Conservation (phyloP, 164 flowering plant species). For the Chloranthus sessilifolius region DNA sequence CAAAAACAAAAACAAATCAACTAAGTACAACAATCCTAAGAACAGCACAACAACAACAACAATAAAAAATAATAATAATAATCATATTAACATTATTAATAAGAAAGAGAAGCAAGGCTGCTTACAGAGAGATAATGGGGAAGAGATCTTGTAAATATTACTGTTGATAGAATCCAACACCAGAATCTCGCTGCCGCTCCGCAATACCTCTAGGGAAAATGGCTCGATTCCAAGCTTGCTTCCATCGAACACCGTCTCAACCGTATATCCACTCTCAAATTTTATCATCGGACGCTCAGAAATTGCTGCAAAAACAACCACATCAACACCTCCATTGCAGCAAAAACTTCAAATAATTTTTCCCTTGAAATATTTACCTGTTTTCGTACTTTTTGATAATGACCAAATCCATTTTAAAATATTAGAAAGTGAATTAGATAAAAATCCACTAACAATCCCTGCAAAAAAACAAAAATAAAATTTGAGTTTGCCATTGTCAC, state of each 20-base stretch:
- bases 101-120: too few species aligned
- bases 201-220: constrained; percentile 58
- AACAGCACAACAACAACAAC: too few species aligned
- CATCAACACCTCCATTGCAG: too few species aligned
- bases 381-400: constrained; percentile 59
- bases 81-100: too few species aligned
- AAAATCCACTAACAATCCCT: constrained; percentile 73
- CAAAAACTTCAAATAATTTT: constrained; percentile 5
- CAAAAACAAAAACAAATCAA: too few species aligned
- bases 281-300: constrained; percentile 81
- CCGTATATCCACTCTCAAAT: constrained; percentile 86
- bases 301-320: constrained; percentile 41
- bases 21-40: too few species aligned
- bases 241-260: constrained; percentile 96
- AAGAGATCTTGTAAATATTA: constrained; percentile 74
- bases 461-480: constrained; percentile 17
- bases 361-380: constrained; percentile 35
- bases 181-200: constrained; percentile 79
- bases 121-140: constrained; percentile 82
- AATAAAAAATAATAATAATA: too few species aligned
- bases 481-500: not conserved
- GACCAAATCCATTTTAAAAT: constrained; percentile 79
- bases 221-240: constrained; percentile 98
- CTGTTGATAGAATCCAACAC: constrained; percentile 85
- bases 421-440: constrained; percentile 60